A percentile compares a stretch with the other conserved stretches of the same genome.
phyloP scores from a whole-genome alignment of 768 basidiomycete species.

The Tricholoma terreum region DNA sequence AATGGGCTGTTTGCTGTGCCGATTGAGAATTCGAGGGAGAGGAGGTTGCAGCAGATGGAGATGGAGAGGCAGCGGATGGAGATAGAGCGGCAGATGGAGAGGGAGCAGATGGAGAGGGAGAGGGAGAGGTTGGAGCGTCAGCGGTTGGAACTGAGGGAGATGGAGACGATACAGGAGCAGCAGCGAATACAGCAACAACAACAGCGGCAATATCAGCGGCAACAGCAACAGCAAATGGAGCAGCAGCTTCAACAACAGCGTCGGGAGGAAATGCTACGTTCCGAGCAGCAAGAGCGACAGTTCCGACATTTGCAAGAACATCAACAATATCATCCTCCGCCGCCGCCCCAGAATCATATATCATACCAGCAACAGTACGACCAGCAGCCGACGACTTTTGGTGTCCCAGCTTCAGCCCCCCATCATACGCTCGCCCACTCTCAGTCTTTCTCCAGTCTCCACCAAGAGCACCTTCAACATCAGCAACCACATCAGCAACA shows the following conservation, averaged over 20 bases:
- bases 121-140: constrained; percentile 18
- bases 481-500: constrained; percentile 12
- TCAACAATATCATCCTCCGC: constrained; percentile 6
- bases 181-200: constrained; percentile 18
- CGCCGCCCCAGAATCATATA: neutral
- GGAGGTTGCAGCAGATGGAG: constrained; percentile 11
- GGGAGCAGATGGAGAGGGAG: constrained; percentile 20
- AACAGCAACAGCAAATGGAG: constrained; percentile 13
- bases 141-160: constrained; percentile 14
- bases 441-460: constrained; percentile 19
- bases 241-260: constrained; percentile 6
- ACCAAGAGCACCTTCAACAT: constrained; percentile 16
- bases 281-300: constrained; percentile 5
- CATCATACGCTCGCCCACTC: constrained; percentile 5
- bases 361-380: neutral
- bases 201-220: constrained; percentile 16
- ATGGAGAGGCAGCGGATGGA: constrained; percentile 22
- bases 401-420: neutral
- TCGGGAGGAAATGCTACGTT: constrained; percentile 11
- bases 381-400: neutral
- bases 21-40: constrained; percentile 14
- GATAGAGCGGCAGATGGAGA: constrained; percentile 18
- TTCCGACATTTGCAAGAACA: constrained; percentile 10
- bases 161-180: constrained; percentile 18
- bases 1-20: constrained; percentile 32